Percentiles rank a stretch among this genome's conserved stretches.
Conservation (phyloP, 169 alveolate species). For the Plasmodium fragile region DNA sequence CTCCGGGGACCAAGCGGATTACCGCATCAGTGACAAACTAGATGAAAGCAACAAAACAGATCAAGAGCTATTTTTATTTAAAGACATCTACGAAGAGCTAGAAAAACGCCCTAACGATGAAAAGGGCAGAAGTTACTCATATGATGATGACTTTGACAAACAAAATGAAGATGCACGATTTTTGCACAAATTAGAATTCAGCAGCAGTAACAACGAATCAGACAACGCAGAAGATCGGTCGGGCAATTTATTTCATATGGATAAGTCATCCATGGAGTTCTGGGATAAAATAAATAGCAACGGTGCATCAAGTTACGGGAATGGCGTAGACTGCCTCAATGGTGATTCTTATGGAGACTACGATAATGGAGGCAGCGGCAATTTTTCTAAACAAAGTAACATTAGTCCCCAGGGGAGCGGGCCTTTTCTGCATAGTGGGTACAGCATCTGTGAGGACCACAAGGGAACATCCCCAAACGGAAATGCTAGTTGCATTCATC, state of each 20-base stretch:
- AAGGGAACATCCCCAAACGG: not conserved
- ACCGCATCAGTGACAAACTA: not conserved
- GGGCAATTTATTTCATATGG: not conserved
- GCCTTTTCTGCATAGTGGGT: not conserved
- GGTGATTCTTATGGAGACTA: not conserved
- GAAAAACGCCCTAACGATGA: conserved; percentile 24
- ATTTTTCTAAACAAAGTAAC: not conserved
- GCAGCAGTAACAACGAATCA: conserved; percentile 39
- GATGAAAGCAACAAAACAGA: conserved; percentile 8
- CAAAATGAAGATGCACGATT: conserved; percentile 9
- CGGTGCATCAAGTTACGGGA: not conserved
- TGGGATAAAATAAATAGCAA: conserved; percentile 16
- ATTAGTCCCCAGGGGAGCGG: not conserved
- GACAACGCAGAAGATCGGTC: conserved; percentile 1
- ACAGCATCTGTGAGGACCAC: not conserved
- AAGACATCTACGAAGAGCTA: conserved; percentile 62
- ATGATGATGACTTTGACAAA: conserved; percentile 17
- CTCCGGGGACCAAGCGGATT: not conserved
- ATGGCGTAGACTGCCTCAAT: not conserved
- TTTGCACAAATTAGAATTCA: conserved; percentile 18
- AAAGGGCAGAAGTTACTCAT: not conserved
- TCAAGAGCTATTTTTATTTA: conserved; percentile 24
- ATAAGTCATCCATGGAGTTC: conserved; percentile 21
- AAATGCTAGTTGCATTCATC: not conserved
- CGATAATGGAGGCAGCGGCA: not conserved